phyloP scores from a whole-genome alignment of 108 stramenopile genomes.

The Mediolabrus comicus region DNA sequence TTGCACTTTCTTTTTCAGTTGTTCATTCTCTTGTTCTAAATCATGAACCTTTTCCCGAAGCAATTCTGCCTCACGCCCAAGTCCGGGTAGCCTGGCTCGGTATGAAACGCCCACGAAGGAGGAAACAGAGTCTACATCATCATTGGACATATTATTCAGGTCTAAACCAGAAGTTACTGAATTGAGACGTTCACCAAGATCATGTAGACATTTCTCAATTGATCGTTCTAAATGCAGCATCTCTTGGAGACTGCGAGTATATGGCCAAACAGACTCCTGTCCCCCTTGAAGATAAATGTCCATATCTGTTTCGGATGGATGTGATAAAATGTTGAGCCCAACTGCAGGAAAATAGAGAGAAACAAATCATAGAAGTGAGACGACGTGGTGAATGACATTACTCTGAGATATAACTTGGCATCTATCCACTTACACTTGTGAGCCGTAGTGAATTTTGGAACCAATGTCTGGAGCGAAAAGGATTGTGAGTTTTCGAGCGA shows the following conservation, averaged over 20 bases:
- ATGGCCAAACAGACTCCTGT: conserved; percentile 85
- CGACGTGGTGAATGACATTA: too few species aligned
- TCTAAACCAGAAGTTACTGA: conserved; percentile 49
- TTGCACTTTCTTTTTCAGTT: conserved; percentile 37
- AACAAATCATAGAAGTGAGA: neutral
- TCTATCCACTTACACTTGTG: conserved; percentile 5
- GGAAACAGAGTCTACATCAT: conserved; percentile 73
- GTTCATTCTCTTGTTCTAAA: conserved; percentile 46
- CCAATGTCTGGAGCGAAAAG: conserved; percentile 57
- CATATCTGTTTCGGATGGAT: conserved; percentile 86
- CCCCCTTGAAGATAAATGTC: conserved; percentile 83
- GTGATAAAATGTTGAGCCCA: conserved; percentile 80
- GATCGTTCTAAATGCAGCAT: conserved; percentile 78
- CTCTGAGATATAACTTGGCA: too few species aligned
- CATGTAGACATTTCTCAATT: conserved; percentile 66
- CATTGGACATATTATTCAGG: conserved; percentile 34
- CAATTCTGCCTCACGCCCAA: conserved; percentile 55
- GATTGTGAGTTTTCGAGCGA: too few species aligned
- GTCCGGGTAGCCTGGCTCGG: conserved; percentile 42
- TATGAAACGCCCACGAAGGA: conserved; percentile 25
- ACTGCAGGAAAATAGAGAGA: conserved; percentile 54
- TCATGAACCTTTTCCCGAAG: conserved; percentile 43
- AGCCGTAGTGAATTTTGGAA: conserved; percentile 77
- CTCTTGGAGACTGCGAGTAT: conserved; percentile 76
- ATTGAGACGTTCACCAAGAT: conserved; percentile 57